phyloP scores from a whole-genome alignment of 2,329 filamentous ascomycete species.

The Aspergillus aculeatinus region DNA sequence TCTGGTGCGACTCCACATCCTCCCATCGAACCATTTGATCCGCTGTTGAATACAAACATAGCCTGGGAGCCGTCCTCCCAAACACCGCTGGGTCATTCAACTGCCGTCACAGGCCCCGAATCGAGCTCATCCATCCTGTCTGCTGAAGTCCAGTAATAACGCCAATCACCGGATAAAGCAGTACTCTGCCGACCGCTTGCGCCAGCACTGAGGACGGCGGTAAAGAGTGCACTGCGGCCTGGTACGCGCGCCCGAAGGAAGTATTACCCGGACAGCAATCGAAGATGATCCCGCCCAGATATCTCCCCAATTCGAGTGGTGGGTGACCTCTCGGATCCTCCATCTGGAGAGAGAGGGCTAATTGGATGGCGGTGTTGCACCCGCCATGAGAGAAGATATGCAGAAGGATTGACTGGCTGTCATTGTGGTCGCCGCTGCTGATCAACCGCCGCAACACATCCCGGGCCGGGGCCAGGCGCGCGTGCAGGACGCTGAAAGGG shows the following conservation, averaged over 20 bases:
- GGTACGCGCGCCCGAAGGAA: constrained; percentile 10
- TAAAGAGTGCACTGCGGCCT: constrained; percentile 14
- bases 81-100: constrained; percentile 21
- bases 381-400: constrained; percentile 20
- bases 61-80: constrained; percentile 12
- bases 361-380: constrained; percentile 11
- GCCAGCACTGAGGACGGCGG: constrained; percentile 2
- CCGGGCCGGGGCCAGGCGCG: constrained; percentile 8
- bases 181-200: constrained; percentile 12
- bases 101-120: constrained; percentile 15
- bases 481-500: background rate
- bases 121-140: constrained; percentile 10
- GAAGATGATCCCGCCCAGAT: constrained; percentile 9
- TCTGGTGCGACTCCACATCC: constrained; percentile 20
- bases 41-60: constrained; percentile 21
- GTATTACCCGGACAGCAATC: constrained; percentile 17
- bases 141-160: constrained; percentile 16
- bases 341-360: constrained; percentile 1
- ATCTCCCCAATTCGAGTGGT: background rate
- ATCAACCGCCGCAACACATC: background rate
- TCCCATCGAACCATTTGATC: constrained; percentile 22
- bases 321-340: background rate
- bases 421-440: background rate
- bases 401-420: constrained; percentile 1
- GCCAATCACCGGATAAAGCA: constrained; percentile 20